Evolutionary conservation across 768 basidiomycete genomes (phyloP), one percentile per base, ranked within the genome.

Genomic region (Termitomyces sp.): DNA sequence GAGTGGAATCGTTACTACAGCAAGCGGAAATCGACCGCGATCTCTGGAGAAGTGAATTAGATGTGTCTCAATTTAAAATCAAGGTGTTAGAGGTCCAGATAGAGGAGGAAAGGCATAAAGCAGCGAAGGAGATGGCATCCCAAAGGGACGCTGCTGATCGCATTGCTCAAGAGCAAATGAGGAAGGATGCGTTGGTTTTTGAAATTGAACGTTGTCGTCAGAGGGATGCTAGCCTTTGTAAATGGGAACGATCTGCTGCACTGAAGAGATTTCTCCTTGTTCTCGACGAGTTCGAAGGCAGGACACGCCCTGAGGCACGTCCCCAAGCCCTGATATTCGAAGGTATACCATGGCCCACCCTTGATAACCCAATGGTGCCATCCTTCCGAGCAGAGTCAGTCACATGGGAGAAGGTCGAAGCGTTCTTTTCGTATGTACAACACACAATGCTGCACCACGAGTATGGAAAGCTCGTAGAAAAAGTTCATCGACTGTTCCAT

Each of bases 281-380:
- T 35, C 22, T 54, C 32, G 51, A 53, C 15, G 60, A 60, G 17
- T 58, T 58, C 34, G 62, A 64, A n/a, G 49, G 40, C 22, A 52
- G 49, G 35, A 62, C 57, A 46, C 63, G 63, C 56, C 61, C 46
- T 34, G 63, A 63, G 51, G 35, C 54, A 10, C 49, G 54, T n/a
- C 66, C 62, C n/a, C n/a, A n/a, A n/a, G n/a, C n/a, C 8, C 52
- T 63, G 45, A 61, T 57, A 37, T 56, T 58, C 12, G 34, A n/a
- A 12, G 55, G 40, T 14, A 46, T 66, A 38, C 65, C 65, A 17
- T 64, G 65, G 65, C 54, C 54, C 14, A 41, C 55, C 3, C 28
- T 53, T 26, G 48, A 49, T 37, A 49, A 49, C 17, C 48, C 48
- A 12, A 37, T 48, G 35, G 35, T 34, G 40, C 2, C 26, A 32